Base-by-base conservation (phyloP, 805 yeast species). In the Komagataella ulmi region DNA sequence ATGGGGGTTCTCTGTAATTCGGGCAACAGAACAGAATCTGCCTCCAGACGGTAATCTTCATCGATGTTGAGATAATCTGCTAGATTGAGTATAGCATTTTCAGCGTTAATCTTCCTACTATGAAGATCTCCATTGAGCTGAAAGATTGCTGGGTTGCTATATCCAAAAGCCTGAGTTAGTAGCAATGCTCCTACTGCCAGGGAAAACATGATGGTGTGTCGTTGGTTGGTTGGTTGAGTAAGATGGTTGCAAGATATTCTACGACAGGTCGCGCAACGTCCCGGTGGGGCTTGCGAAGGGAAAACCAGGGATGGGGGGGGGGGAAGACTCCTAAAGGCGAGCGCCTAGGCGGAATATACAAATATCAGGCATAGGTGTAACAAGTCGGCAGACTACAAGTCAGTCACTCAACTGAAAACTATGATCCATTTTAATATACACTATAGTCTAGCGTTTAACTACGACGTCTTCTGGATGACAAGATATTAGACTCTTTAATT, bases 31-130 rank as follows among this genome's bases (percentile, higher is more conserved):
- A 30, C 40, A 30, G 40, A 8, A 14, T 30, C 40, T 30, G 40
- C 14, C 8, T 63, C 62, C 46, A 69, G 52, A 19, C 58, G 51
- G 52, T 59, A 61, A 53, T 58, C 53, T 17, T 61, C 65, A 47
- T 64, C 61, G 24, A 63, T 61, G 44, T 61, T 68, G 50, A 67
- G 62, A 52, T 62, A 62, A 54, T 70, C 73, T 45, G 70, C 65
- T 51, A 71, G 65, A 56, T 66, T 69, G 51, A 63, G 56, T 47
- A 65, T 56, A 6, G 71, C 69, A 48, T 62, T 61, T 24, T 59
- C 21, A 4, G 24, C 45, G 30, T 30, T 49, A n/a, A 30, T 14
- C 40, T 30, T 30, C 12, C 6, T 30, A 12, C 14, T 30, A 14
- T 30, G 40, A 30, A 30, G n/a, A 14, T 30, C 40, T 30, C 40